Evolutionary conservation across 495 filamentous ascomycete genomes (phyloP), one percentile per base, ranked within the genome.

Genomic region (Penicillium taxi): DNA sequence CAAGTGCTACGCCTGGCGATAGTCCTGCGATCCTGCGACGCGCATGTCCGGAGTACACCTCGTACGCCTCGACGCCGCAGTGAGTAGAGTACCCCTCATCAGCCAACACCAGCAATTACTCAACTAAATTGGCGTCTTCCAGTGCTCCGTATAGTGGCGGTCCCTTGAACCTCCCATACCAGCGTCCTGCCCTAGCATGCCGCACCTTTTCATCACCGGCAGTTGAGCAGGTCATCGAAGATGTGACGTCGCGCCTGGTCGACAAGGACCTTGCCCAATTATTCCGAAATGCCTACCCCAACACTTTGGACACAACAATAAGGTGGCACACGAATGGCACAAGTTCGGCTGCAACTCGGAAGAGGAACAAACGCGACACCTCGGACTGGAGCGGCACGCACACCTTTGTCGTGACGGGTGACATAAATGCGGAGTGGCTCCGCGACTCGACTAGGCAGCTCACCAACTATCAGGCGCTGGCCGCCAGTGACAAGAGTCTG

Each of bases 361-460:
- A 60, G 32, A 67, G 52, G 45, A 59, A 34, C 27, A 59, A 50
- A 53, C 67, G 55, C n/a, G 75, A 77, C 15, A 63, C 66, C 18
- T 70, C 73, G 2, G 67, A 74, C 41, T 94, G 88, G 88, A 71
- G 81, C 39, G 89, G 87, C 0, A 61, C 81, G 1, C 90, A 96
- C 56, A 87, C 80, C 23, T 99, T 99, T 59, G 83, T 99, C 43
- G 93, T 99, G 30, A 99, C 91, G 0, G 90, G 90, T n/a, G 91
- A 99, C 52, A 99, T 99, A 55, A 82, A 96, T 50, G 91, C 91
- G 5, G 91, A 96, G 63, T 99, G 91, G 91, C 65, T 99, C 27
- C 81, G 91, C 32, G 91, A 99, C 61, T 95, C 89, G 26, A 96
- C 93, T 7, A 96, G 96, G 62, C 91, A 99, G 55, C 60, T 99